These are phyloP conservation scores for Thelephora ganbajun DNA, from an alignment of 768 basidiomycete species.

Conservation along the genomic window DNA sequence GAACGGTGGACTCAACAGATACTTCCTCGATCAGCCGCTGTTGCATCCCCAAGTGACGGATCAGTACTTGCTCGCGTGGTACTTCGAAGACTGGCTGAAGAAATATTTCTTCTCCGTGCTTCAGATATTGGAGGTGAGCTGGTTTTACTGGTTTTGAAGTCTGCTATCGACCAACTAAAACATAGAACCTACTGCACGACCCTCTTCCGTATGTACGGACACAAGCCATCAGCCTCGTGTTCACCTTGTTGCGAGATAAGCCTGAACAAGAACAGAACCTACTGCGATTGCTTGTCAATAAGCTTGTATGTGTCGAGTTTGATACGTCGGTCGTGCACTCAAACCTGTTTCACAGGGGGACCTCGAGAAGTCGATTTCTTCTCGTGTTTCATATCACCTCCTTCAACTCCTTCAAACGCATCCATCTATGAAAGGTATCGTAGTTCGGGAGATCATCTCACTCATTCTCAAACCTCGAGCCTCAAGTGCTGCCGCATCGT, in stretches of 20 bases:
- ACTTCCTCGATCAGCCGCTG: conserved; percentile 82
- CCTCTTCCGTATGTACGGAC: conserved; percentile 80
- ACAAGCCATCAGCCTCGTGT: conserved; percentile 66
- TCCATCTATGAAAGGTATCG: conserved; percentile 82
- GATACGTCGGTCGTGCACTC: neutral
- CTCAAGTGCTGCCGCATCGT: conserved; percentile 20
- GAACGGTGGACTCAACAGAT: conserved; percentile 30
- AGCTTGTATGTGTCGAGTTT: conserved; percentile 44
- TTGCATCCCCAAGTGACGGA: conserved; percentile 51
- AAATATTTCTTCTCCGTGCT: conserved; percentile 90
- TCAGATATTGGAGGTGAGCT: conserved; percentile 72
- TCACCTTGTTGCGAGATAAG: conserved; percentile 71
- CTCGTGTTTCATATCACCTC: conserved; percentile 79
- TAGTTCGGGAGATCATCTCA: conserved; percentile 76
- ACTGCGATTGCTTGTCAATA: conserved; percentile 83
- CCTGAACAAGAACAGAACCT: conserved; percentile 98
- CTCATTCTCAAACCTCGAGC: conserved; percentile 56
- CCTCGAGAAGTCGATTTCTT: conserved; percentile 74
- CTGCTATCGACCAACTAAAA: neutral
- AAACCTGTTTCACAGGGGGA: conserved; percentile 48
- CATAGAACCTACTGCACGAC: conserved; percentile 67
- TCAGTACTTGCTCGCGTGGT: conserved; percentile 65
- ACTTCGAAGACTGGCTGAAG: conserved; percentile 96
- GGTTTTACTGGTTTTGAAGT: neutral
- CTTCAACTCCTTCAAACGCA: conserved; percentile 84